These are phyloP conservation scores for Solanum gandarillasii DNA, from an alignment of 257 asterid species.

Conservation along the genomic window DNA sequence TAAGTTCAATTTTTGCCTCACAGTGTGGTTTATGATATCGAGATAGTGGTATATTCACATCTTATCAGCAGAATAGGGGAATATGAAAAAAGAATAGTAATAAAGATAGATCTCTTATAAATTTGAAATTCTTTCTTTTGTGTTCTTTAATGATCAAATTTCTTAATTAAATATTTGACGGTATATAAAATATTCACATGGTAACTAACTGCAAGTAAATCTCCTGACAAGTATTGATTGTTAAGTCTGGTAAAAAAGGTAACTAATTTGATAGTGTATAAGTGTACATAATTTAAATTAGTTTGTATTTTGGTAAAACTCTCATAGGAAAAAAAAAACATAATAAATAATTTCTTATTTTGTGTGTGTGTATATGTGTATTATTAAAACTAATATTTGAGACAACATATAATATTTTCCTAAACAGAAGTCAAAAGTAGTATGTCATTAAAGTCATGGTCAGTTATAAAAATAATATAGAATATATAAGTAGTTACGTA, in stretches of 20 bases:
- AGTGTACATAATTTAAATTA: not conserved
- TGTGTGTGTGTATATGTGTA: not conserved
- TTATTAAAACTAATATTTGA: not conserved
- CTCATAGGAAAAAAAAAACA: not conserved
- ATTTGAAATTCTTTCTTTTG: too few species aligned
- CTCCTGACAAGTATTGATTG: not conserved
- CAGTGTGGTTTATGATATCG: too few species aligned
- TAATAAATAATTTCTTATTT: not conserved
- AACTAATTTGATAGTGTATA: not conserved
- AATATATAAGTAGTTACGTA: not conserved
- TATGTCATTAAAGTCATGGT: not conserved
- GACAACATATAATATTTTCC: not conserved
- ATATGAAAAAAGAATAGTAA: too few species aligned
- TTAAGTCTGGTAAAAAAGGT: not conserved
- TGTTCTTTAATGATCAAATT: too few species aligned
- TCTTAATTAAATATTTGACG: not conserved
- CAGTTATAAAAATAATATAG: not conserved
- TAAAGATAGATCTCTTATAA: rapidly evolving
- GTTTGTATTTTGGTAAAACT: not conserved
- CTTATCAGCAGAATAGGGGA: too few species aligned
- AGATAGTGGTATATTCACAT: too few species aligned
- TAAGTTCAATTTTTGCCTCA: not conserved
- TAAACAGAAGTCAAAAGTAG: not conserved
- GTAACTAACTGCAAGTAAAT: not conserved
- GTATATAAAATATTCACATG: not conserved